Evolutionary conservation across 169 alveolate genomes (phyloP).

Genomic region (Eimeria mitis): DNA sequence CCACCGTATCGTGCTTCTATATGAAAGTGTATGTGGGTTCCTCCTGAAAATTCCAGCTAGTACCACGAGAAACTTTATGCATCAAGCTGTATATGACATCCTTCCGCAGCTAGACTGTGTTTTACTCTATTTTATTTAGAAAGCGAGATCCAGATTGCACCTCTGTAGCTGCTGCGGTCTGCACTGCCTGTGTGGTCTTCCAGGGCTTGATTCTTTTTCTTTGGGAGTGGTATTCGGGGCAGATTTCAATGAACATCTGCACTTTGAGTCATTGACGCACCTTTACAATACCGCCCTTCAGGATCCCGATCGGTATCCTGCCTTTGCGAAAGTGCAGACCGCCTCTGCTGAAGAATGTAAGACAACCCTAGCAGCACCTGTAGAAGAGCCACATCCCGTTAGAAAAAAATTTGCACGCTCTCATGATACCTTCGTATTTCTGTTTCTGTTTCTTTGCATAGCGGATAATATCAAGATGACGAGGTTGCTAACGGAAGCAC

Average conservation of each 20-base stretch:
- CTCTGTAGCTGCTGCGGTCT: neutral
- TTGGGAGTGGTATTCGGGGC: conserved; percentile 38
- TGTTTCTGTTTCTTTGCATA: neutral
- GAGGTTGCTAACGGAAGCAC: neutral
- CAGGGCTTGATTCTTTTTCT: conserved; percentile 46
- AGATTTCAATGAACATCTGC: conserved; percentile 40
- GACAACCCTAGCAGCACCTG: neutral
- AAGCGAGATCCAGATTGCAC: neutral
- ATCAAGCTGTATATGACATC: neutral
- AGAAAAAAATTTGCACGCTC: neutral
- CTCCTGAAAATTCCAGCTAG: neutral
- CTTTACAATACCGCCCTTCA: neutral
- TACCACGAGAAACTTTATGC: neutral
- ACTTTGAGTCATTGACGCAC: conserved; percentile 1
- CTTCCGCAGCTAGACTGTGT: neutral
- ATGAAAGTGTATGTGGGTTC: neutral
- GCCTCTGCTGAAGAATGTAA: neutral
- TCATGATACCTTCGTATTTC: neutral
- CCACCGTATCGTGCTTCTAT: neutral
- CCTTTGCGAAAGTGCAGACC: conserved; percentile 22
- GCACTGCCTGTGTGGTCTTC: neutral
- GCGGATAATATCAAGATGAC: conserved; percentile 45
- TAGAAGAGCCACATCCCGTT: neutral
- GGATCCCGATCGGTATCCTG: neutral
- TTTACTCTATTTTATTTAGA: neutral